These are phyloP conservation scores for Litsea cubeba DNA, from an alignment of 164 flowering plant genomes.

Conservation along the genomic window DNA sequence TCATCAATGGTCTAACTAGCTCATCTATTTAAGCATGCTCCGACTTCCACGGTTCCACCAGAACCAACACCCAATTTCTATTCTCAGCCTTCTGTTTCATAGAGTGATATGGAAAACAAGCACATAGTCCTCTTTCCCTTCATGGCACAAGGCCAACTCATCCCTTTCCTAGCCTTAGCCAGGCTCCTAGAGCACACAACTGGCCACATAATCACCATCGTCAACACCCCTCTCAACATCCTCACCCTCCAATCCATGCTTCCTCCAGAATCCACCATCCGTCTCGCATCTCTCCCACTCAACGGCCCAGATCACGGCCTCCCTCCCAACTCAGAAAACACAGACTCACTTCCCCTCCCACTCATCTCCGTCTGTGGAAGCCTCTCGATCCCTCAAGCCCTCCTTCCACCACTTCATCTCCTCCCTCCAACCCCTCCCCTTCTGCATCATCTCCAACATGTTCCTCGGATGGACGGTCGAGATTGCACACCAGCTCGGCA, in stretches of 20 bases:
- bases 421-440: no score
- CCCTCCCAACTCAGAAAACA: constrained; percentile 12
- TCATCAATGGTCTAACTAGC: no score
- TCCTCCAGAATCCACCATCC: constrained; percentile 4
- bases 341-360: constrained; percentile 5
- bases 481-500: constrained; percentile 5
- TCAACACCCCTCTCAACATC: constrained; percentile 13
- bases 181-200: not conserved
- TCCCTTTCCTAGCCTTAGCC: constrained; percentile 14
- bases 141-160: constrained; percentile 17
- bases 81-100: no score
- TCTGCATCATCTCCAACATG: no score
- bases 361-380: not conserved
- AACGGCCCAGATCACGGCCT: constrained; percentile 10
- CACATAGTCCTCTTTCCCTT: constrained; percentile 6
- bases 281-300: constrained; percentile 15
- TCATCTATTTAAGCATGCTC: no score
- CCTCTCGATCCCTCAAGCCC: constrained; percentile 12
- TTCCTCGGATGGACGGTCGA: constrained; percentile 11
- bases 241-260: constrained; percentile 5
- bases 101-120: not conserved
- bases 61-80: no score
- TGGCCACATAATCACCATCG: constrained; percentile 8
- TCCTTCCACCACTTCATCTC: constrained; percentile 6
- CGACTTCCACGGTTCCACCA: no score